Base-by-base conservation (phyloP, 2,329 filamentous ascomycete species). In the Fusarium graminum region DNA sequence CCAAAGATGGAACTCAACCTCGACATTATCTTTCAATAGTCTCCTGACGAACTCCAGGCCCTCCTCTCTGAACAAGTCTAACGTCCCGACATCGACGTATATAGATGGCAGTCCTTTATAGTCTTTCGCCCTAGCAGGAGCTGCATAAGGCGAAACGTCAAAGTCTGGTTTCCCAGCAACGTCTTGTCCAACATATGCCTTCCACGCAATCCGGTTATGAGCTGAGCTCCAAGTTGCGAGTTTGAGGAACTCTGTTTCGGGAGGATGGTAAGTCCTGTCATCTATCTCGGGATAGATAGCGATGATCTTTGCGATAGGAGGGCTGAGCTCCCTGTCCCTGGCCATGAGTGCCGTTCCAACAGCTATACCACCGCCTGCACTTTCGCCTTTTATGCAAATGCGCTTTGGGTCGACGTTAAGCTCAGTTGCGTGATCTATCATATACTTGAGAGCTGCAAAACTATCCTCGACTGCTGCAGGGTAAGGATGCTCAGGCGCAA, bases 1-100 rank as follows among this genome's bases (percentile, higher is more conserved):
- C 55, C 58, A 69, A 7, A 72, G 29, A 17, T 72, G 70, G 39
- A 72, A 59, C 50, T 72, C 70, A 6, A 71, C 60, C n/a, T 71
- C 63, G 1, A 71, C 60, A 5, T 72, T 34, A 14, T 66, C 68
- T 17, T 36, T 51, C 30, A 72, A 40, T 13, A 72, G 28, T 7
- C 70, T 57, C n/a, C 28, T 65, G 2, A 59, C 70, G 55, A 66
- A 69, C 10, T 60, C 63, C 9, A 72, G 12, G 6, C 41, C 28
- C 41, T 72, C 70, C 2, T 71, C 58, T 1, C 68, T 45, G 17
- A 72, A 71, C 10, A 72, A 7, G 8, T 72, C 70, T 9, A 72
- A 14, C 1, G 58, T 57, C 2, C 70, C 70, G 1, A 72, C 49
- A 1, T 71, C 70, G 3, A 72, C 52, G 14, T 63, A 72, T 2